Percentiles rank a stretch among this genome's conserved stretches.
These are phyloP conservation scores for Chaetomium olivaceum DNA, from an alignment of 2,329 filamentous ascomycete genomes.

Conservation along the genomic window DNA sequence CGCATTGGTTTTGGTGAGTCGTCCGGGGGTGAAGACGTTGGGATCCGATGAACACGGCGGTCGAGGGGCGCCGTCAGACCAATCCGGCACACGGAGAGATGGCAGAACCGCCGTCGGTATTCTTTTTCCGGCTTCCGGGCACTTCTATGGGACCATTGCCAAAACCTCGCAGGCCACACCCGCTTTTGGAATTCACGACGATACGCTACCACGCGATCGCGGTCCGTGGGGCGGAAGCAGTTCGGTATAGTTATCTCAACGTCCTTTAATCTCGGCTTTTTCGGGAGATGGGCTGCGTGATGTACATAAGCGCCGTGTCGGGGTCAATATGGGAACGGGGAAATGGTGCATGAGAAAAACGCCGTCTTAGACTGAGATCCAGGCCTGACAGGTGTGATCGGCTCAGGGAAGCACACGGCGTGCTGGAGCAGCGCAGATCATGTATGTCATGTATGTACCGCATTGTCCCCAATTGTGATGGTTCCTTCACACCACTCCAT, in stretches of 20 bases:
- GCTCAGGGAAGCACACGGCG: slow-evolving; percentile 5
- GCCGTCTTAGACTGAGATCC: neutral
- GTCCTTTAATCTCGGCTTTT: slow-evolving; percentile 24
- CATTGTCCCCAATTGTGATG: neutral
- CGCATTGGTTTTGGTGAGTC: neutral
- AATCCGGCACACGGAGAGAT: slow-evolving; percentile 15
- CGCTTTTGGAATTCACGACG: neutral
- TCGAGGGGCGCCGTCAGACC: neutral
- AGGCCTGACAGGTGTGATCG: slow-evolving; percentile 9
- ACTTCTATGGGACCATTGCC: neutral
- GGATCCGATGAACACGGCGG: neutral
- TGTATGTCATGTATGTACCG: neutral
- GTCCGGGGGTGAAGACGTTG: neutral
- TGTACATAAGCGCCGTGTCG: slow-evolving; percentile 3
- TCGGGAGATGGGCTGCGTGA: neutral
- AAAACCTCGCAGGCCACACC: neutral
- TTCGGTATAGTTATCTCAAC: slow-evolving; percentile 11
- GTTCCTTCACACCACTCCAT: neutral
- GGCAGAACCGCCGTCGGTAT: slow-evolving; percentile 13
- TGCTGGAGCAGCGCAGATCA: neutral
- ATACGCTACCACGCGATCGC: slow-evolving; percentile 11
- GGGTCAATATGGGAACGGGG: slow-evolving; percentile 7
- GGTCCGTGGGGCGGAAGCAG: slow-evolving; percentile 11
- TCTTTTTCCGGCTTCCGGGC: slow-evolving; percentile 4
- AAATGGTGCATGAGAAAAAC: neutral